Evolutionary conservation across 129 eudicot species (phyloP), one percentile per base, ranked within the genome.

Genomic region (Chrysanthemum makinoi): DNA sequence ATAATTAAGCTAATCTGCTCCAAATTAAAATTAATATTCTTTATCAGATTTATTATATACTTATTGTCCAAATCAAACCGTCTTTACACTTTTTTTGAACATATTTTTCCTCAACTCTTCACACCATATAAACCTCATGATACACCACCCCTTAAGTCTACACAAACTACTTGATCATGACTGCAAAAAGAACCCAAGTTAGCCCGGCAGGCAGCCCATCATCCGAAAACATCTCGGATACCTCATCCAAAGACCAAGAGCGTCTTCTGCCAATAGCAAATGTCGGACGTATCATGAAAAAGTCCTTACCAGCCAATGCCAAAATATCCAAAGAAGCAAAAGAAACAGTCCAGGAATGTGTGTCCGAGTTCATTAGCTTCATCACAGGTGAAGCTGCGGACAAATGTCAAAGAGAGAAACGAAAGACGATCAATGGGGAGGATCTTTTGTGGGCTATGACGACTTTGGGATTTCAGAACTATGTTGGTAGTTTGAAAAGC

Each of bases 401-500:
- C 11, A 88, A 88, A 67, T 88, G 95, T 57, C 95, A 88, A 63
- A 80, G 84, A 44, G 95, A 88, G 75, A 88, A 88, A 73, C 74
- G 95, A 52, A 87, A 87, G 79, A 87, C 95, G 49, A 78, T 87
- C 64, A 87, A 88, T 65, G 95, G 95, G 7, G 95, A 88, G 53
- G 95, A 88, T 82, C 79, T 88, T 3, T 72, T 88, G 30, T 88
- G 95, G 95, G 90, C 95, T 35, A 88, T 88, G 95, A 83, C 95
- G 0, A 88, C 95, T 0, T 70, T 88, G 15, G 95, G 95, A 43
- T 88, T 88, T 58, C 88, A 88, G 16, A 79, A 88, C 20, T 88
- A 88, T 11, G 85, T 88, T 53, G 85, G 70, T 10, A 81, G 84
- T 16, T 69, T 88, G 59, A 88, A 83, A 72, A 66, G 63, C 47